Percentiles rank a stretch among this genome's conserved stretches.
phyloP scores from a whole-genome alignment of 306 rosid genomes.

The Sesbania bispinosa region DNA sequence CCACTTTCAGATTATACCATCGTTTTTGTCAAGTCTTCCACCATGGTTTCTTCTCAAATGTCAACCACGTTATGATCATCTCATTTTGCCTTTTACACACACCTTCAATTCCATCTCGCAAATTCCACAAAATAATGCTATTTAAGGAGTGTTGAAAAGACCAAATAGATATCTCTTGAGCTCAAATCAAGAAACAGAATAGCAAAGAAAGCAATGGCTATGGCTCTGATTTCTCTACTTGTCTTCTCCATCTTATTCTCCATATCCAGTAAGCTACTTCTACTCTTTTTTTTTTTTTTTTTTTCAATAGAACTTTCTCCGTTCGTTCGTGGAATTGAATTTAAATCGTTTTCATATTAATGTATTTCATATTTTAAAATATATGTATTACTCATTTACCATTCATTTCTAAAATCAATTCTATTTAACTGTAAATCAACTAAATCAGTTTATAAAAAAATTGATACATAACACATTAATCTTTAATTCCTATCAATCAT shows the following conservation, averaged over 20 bases:
- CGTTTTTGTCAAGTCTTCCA: neutral
- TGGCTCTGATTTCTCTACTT: conserved; percentile 21
- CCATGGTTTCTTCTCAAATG: neutral
- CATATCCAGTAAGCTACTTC: conserved; percentile 34
- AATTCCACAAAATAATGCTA: neutral
- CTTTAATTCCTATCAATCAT: too few species aligned
- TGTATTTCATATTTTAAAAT: too few species aligned
- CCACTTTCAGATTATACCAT: neutral
- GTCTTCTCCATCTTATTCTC: conserved; percentile 33
- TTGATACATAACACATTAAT: too few species aligned
- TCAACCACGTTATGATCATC: neutral
- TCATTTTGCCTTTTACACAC: neutral
- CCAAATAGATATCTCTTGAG: neutral
- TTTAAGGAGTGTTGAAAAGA: neutral
- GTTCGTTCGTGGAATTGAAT: too few species aligned
- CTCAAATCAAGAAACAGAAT: neutral
- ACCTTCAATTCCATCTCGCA: neutral
- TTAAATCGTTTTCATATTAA: too few species aligned
- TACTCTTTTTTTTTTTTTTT: too few species aligned
- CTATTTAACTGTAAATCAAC: too few species aligned
- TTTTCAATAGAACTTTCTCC: too few species aligned
- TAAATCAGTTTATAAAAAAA: too few species aligned
- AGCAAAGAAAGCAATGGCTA: conserved; percentile 13
- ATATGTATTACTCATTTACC: too few species aligned
- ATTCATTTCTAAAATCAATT: too few species aligned